phyloP scores from a whole-genome alignment of 2,329 filamentous ascomycete species.

The Colletotrichum sp. region DNA sequence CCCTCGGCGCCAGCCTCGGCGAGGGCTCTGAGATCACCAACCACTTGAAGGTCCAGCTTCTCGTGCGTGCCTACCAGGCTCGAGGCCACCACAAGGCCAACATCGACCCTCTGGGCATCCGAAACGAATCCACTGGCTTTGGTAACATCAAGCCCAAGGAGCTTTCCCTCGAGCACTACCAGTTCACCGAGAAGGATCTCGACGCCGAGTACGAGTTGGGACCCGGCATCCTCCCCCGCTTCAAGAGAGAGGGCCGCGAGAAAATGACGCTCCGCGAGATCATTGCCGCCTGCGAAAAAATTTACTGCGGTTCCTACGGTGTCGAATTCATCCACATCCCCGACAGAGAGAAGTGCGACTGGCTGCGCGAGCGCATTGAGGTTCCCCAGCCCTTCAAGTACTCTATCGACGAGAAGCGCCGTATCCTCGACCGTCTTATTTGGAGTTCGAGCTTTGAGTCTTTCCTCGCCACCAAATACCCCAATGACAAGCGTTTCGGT shows the following conservation, averaged over 20 bases:
- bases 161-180: conserved; percentile 90
- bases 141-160: conserved; percentile 90
- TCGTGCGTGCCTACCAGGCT: conserved; percentile 97
- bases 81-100: conserved; percentile 98
- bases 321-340: conserved; percentile 99
- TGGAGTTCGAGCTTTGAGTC: conserved; percentile 98
- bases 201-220: conserved; percentile 91
- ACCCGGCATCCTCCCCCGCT: conserved; percentile 92
- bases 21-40: conserved; percentile 84
- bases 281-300: conserved; percentile 87
- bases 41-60: conserved; percentile 96
- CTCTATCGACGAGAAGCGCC: conserved; percentile 96
- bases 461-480: conserved; percentile 96
- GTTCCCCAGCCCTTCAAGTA: conserved; percentile 96
- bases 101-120: conserved; percentile 94
- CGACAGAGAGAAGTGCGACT: conserved; percentile 96
- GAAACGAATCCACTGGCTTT: conserved; percentile 82
- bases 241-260: conserved; percentile 84
- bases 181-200: conserved; percentile 92
- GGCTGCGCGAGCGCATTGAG: conserved; percentile 94
- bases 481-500: conserved; percentile 99
- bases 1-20: conserved; percentile 72
- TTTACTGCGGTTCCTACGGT: conserved; percentile 97
- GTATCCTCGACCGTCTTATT: conserved; percentile 95
- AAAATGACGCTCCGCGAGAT: conserved; percentile 99